These are phyloP conservation scores for Daldinia childiae DNA, from an alignment of 495 filamentous ascomycete genomes.

Conservation along the genomic window DNA sequence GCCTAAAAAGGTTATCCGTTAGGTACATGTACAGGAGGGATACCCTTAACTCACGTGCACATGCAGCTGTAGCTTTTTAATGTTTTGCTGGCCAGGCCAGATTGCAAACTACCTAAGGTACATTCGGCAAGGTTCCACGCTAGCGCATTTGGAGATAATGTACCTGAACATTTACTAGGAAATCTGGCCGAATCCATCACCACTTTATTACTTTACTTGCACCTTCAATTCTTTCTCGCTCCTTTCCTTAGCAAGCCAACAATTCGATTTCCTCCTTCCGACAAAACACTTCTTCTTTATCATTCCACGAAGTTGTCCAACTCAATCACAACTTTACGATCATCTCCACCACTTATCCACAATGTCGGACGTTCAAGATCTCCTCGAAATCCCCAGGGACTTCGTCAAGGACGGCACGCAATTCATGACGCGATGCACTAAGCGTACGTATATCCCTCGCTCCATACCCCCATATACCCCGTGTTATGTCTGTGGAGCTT, in stretches of 20 bases:
- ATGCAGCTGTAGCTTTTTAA: not conserved
- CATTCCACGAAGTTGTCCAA: not conserved
- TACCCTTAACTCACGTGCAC: conserved; percentile 10
- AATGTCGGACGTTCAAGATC: conserved; percentile 80
- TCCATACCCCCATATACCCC: conserved; percentile 4
- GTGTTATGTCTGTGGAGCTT: not conserved
- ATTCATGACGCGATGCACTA: conserved; percentile 84
- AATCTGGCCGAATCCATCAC: conserved; percentile 47
- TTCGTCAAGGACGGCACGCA: conserved; percentile 81
- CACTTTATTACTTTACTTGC: conserved; percentile 21
- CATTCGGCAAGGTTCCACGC: conserved; percentile 3
- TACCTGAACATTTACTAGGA: conserved; percentile 31
- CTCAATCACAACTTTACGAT: conserved; percentile 15
- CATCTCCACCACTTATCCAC: conserved; percentile 20
- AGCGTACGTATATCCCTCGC: conserved; percentile 64
- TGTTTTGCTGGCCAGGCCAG: conserved; percentile 29
- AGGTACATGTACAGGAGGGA: not conserved
- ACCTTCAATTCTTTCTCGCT: conserved; percentile 10
- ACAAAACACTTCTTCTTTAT: not conserved
- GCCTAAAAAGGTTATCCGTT: not conserved
- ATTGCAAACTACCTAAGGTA: conserved; percentile 18
- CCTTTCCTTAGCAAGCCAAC: conserved; percentile 7
- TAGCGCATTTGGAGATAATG: conserved; percentile 24
- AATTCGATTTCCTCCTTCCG: not conserved
- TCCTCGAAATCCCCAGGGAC: conserved; percentile 80